Evolutionary conservation across 116 monocot genomes (phyloP).

Genomic region (Cymodocea nodosa): DNA sequence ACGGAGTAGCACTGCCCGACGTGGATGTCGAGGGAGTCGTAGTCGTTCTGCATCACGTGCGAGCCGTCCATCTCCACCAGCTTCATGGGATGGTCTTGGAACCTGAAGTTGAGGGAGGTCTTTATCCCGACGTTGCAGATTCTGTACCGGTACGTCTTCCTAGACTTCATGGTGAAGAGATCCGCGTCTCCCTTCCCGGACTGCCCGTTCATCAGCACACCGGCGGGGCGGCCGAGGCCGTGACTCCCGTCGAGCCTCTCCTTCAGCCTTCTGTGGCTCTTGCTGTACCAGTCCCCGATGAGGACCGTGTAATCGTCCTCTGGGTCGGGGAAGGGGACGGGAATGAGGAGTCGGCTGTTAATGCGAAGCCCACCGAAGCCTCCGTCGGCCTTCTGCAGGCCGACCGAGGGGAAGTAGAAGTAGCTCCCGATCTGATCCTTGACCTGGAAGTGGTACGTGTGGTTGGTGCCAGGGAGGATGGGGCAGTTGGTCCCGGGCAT

Average conservation of each 20-base stretch:
- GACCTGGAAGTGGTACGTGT: constrained; percentile 55
- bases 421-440: constrained; percentile 82
- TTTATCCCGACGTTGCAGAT: constrained; percentile 65
- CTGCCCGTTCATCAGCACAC: constrained; percentile 34
- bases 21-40: constrained; percentile 56
- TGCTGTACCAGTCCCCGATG: constrained; percentile 67
- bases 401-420: constrained; percentile 67
- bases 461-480: constrained; percentile 42
- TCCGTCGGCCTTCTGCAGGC: constrained; percentile 54
- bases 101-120: constrained; percentile 62
- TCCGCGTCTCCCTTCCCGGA: constrained; percentile 24
- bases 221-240: constrained; percentile 20
- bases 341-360: constrained; percentile 63
- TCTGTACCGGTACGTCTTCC: constrained; percentile 57
- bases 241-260: constrained; percentile 36
- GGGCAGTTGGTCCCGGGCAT: constrained; percentile 64
- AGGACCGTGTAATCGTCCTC: constrained; percentile 58
- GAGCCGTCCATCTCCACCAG: constrained; percentile 73
- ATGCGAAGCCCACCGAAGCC: constrained; percentile 55
- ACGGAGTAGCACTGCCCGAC: constrained; percentile 63
- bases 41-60: constrained; percentile 49
- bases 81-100: constrained; percentile 52
- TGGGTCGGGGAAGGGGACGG: constrained; percentile 55
- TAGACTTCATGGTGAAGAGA: constrained; percentile 47
- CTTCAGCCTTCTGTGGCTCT: constrained; percentile 21